Percentiles rank a stretch among this genome's conserved stretches.
Conservation (phyloP, 352 stramenopile species). For the Globisporangium camurandrum region DNA sequence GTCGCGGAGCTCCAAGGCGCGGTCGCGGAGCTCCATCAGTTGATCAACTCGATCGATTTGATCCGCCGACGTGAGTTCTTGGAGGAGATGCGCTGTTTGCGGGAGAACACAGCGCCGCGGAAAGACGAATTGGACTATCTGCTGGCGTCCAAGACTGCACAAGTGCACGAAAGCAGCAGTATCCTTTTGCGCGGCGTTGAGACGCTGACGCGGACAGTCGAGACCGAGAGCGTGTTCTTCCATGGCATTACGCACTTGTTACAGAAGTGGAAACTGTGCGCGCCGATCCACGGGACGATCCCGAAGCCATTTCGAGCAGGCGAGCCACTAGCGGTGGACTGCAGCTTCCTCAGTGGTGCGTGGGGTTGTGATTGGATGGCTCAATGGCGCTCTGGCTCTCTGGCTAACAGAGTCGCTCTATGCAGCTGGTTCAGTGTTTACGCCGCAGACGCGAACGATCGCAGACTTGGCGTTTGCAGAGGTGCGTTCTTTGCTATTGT, state of each 20-base stretch:
- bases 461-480: constrained; percentile 76
- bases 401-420: neutral
- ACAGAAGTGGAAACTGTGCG: constrained; percentile 82
- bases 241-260: constrained; percentile 70
- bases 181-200: constrained; percentile 72
- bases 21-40: constrained; percentile 71
- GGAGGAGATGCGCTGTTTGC: constrained; percentile 82
- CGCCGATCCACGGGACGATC: constrained; percentile 82
- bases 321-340: constrained; percentile 78
- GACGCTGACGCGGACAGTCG: constrained; percentile 53
- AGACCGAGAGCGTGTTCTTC: constrained; percentile 83
- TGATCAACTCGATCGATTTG: constrained; percentile 86
- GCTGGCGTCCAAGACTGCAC: constrained; percentile 61
- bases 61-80: constrained; percentile 72
- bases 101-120: constrained; percentile 78
- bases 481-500: too few species aligned
- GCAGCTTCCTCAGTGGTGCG: constrained; percentile 74
- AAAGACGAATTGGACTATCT: constrained; percentile 76
- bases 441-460: constrained; percentile 62
- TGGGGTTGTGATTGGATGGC: neutral
- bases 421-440: constrained; percentile 69
- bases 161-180: constrained; percentile 69
- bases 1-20: constrained; percentile 73
- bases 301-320: constrained; percentile 80
- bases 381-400: neutral